These are phyloP conservation scores for Fraxinus ornus DNA, from an alignment of 305 asterid species.

Conservation along the genomic window DNA sequence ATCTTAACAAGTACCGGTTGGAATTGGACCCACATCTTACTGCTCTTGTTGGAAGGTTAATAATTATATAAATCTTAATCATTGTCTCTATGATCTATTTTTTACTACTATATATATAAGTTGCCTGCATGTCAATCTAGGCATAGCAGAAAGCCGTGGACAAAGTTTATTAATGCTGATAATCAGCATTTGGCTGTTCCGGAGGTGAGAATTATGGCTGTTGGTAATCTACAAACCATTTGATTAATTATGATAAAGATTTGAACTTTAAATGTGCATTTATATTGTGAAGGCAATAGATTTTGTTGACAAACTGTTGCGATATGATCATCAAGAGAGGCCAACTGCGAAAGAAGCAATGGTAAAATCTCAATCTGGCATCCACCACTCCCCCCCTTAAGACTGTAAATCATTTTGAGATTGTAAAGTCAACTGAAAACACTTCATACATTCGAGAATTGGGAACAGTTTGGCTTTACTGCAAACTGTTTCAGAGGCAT, in stretches of 20 bases:
- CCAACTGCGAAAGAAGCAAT: slow-evolving; percentile 98
- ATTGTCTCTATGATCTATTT: neutral
- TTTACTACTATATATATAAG: slow-evolving; percentile 11
- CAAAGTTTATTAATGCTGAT: slow-evolving; percentile 72
- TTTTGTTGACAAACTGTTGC: slow-evolving; percentile 88
- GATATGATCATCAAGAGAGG: slow-evolving; percentile 96
- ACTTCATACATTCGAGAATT: neutral
- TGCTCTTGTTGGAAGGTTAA: slow-evolving; percentile 77
- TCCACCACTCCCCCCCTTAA: neutral
- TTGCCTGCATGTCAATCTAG: slow-evolving; percentile 37
- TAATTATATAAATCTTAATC: neutral
- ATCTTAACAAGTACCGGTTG: slow-evolving; percentile 67
- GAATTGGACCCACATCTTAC: slow-evolving; percentile 73
- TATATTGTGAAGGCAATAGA: slow-evolving; percentile 68
- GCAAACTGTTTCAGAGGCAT: neutral
- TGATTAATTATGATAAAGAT: neutral
- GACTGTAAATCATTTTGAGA: neutral
- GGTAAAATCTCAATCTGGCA: slow-evolving; percentile 41
- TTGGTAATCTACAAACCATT: neutral
- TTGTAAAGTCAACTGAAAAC: neutral
- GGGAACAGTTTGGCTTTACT: neutral
- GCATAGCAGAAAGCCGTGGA: slow-evolving; percentile 83
- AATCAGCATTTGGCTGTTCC: slow-evolving; percentile 88
- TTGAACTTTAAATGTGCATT: slow-evolving; percentile 12
- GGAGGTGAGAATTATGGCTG: slow-evolving; percentile 50